These are phyloP conservation scores for Saccharomyces paradoxus DNA, from an alignment of 805 yeast species.

Conservation along the genomic window DNA sequence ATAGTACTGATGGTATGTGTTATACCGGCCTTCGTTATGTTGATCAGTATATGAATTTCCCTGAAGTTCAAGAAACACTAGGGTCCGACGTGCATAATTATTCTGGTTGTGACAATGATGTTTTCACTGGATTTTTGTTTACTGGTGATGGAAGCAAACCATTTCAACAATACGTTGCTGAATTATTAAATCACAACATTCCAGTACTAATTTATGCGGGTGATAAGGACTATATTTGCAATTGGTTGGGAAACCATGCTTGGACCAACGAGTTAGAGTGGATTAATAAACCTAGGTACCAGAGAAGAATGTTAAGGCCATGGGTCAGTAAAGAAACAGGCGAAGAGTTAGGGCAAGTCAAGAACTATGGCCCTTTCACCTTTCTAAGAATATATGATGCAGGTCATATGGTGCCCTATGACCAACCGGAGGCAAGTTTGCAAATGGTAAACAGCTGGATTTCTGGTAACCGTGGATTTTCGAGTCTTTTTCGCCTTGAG, in stretches of 20 bases:
- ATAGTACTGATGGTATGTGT: constrained; percentile 52
- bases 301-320: constrained; percentile 33
- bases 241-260: constrained; percentile 85
- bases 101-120: constrained; percentile 59
- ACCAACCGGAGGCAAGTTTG: constrained; percentile 68
- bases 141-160: constrained; percentile 85
- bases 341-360: constrained; percentile 59
- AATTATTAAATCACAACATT: constrained; percentile 55
- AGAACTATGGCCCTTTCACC: constrained; percentile 61
- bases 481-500: background rate
- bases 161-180: constrained; percentile 65
- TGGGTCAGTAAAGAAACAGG: constrained; percentile 35
- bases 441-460: constrained; percentile 74
- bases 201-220: constrained; percentile 92
- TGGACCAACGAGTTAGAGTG: constrained; percentile 69
- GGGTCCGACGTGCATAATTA: constrained; percentile 79
- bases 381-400: constrained; percentile 73
- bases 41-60: constrained; percentile 64
- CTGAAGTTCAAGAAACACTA: constrained; percentile 61
- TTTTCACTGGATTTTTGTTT: constrained; percentile 58
- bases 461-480: constrained; percentile 32
- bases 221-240: constrained; percentile 86
- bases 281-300: constrained; percentile 46
- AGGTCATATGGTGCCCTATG: constrained; percentile 90
- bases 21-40: constrained; percentile 65